phyloP scores from a whole-genome alignment of 345 rosid species.

The Eucalyptus pauciflora region DNA sequence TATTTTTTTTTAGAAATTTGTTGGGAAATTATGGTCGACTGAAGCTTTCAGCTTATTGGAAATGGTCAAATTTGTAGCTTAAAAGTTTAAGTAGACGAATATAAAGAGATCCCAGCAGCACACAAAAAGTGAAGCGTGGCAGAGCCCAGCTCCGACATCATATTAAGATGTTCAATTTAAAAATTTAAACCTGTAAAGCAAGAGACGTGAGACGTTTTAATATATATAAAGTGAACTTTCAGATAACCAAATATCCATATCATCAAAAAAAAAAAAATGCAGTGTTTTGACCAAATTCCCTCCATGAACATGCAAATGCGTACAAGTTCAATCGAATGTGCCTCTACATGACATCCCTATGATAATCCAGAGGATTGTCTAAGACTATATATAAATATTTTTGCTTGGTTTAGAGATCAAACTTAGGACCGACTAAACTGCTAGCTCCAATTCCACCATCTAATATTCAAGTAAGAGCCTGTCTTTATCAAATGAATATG shows the following conservation, averaged over 20 bases:
- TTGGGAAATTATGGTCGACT: background rate
- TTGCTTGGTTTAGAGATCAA: background rate
- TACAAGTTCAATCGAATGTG: background rate
- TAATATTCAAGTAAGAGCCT: background rate
- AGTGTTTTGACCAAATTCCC: background rate
- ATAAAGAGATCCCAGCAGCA: background rate
- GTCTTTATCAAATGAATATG: background rate
- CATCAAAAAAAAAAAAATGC: background rate
- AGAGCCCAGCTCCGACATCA: fast-evolving
- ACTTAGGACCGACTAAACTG: background rate
- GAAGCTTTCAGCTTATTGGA: too few species aligned
- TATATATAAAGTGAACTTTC: background rate
- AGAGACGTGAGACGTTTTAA: background rate
- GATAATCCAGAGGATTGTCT: background rate
- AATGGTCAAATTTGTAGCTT: background rate
- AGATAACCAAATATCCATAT: fast-evolving
- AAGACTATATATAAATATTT: background rate
- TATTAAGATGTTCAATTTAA: background rate
- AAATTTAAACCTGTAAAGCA: background rate
- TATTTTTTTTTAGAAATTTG: background rate
- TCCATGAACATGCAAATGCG: background rate
- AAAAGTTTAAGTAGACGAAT: background rate
- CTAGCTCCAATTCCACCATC: background rate
- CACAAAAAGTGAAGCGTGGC: fast-evolving
- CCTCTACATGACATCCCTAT: background rate